These are phyloP conservation scores for Ceraceosorus bombacis DNA, from an alignment of 1,284 basidiomycete genomes.

Conservation along the genomic window DNA sequence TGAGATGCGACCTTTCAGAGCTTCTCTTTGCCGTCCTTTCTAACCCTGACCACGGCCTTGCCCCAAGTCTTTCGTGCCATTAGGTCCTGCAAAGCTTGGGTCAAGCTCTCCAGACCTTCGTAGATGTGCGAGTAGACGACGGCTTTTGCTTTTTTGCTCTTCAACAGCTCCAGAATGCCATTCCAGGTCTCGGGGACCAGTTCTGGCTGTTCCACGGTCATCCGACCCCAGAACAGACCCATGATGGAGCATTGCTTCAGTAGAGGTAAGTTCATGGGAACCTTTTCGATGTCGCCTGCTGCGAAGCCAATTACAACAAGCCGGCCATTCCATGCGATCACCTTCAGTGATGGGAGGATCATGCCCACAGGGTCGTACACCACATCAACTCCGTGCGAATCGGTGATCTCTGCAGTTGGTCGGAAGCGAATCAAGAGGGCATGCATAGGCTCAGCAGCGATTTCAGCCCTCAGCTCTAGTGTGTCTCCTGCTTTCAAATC, in stretches of 20 bases:
- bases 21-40: constrained; percentile 14
- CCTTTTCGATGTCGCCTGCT: constrained; percentile 41
- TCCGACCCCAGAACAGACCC: constrained; percentile 34
- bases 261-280: constrained; percentile 64
- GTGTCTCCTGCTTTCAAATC: constrained; percentile 5
- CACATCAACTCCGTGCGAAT: constrained; percentile 55
- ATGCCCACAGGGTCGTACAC: constrained; percentile 43
- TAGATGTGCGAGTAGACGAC: constrained; percentile 67
- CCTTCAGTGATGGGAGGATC: constrained; percentile 35
- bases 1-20: too few relatives aligned
- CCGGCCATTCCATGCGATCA: constrained; percentile 79
- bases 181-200: constrained; percentile 66
- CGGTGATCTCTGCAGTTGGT: constrained; percentile 24
- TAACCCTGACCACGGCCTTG: constrained; percentile 68
- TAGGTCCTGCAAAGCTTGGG: constrained; percentile 52
- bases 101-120: constrained; percentile 64
- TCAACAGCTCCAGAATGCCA: constrained; percentile 65
- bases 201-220: constrained; percentile 56
- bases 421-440: background rate
- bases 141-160: constrained; percentile 62
- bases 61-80: constrained; percentile 83
- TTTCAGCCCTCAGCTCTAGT: background rate
- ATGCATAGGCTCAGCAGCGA: constrained; percentile 5
- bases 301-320: constrained; percentile 72
- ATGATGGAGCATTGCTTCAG: constrained; percentile 58